These are phyloP conservation scores for Marchantia paleacea DNA, from an alignment of 225 moss, liverwort and hornwort genomes.

Conservation along the genomic window DNA sequence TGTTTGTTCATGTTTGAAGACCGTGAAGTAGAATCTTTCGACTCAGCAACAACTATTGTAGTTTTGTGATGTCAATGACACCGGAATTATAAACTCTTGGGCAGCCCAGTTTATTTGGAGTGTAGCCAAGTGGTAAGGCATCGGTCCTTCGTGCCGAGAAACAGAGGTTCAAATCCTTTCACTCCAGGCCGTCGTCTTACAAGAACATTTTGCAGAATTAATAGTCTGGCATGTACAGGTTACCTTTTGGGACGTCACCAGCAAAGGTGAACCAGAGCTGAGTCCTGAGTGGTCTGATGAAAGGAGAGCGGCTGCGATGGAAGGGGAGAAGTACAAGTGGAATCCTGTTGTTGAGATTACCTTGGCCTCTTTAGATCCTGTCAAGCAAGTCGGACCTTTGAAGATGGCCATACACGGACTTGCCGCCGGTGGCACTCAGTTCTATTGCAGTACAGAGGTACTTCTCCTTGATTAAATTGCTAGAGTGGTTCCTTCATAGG, in stretches of 20 bases:
- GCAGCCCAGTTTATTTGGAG: background rate
- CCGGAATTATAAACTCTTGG: background rate
- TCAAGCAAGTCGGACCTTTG: conserved; percentile 59
- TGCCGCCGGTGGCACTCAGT: conserved; percentile 41
- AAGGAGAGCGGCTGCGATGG: conserved; percentile 56
- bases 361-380: conserved; percentile 39
- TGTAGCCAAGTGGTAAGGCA: conserved; percentile 14
- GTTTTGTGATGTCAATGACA: background rate
- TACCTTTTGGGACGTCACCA: conserved; percentile 86
- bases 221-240: conserved; percentile 41
- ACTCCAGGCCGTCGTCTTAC: background rate
- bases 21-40: background rate
- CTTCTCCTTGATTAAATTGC: background rate
- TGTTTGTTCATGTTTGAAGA: background rate
- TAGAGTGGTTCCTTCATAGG: background rate
- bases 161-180: conserved; percentile 6
- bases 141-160: background rate
- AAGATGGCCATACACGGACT: conserved; percentile 54
- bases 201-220: background rate
- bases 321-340: conserved; percentile 78
- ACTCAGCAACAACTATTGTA: background rate
- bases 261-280: conserved; percentile 45
- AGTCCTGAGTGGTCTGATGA: conserved; percentile 75
- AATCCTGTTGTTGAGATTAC: conserved; percentile 61
- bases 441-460: conserved; percentile 89